phyloP scores from a whole-genome alignment of 352 stramenopile genomes.

The Phytopythium mirpurense region DNA sequence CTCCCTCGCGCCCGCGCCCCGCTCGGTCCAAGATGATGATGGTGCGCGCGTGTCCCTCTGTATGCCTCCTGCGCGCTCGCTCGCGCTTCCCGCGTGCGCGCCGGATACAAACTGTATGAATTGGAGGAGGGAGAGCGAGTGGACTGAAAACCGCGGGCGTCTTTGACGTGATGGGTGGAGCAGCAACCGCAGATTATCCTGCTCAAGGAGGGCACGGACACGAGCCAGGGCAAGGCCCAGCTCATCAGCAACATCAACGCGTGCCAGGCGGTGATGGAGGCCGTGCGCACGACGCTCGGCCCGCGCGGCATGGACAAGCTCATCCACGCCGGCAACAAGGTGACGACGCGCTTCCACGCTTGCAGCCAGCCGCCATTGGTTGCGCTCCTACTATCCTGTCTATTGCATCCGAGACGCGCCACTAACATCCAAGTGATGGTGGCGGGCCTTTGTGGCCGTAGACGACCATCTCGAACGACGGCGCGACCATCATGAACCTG shows the following conservation, averaged over 20 bases:
- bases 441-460: constrained; percentile 12
- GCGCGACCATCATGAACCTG: constrained; percentile 98
- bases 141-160: too few relatives aligned
- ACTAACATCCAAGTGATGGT: too few relatives aligned
- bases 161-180: neutral
- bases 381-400: too few relatives aligned
- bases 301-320: constrained; percentile 99
- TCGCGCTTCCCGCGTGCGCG: neutral
- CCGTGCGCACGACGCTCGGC: constrained; percentile 96
- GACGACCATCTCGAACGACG: constrained; percentile 99
- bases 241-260: constrained; percentile 92
- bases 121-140: neutral
- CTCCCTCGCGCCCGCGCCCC: neutral
- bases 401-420: too few relatives aligned
- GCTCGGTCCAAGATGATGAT: constrained; percentile 20
- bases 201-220: constrained; percentile 98
- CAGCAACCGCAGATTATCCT: constrained; percentile 98
- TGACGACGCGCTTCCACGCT: constrained; percentile 8
- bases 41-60: constrained; percentile 12
- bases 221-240: constrained; percentile 95
- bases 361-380: too few relatives aligned
- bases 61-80: neutral
- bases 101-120: neutral
- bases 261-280: constrained; percentile 95
- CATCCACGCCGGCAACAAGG: constrained; percentile 88